Evolutionary conservation across 2,329 filamentous ascomycete genomes (phyloP).

Genomic region (Fusarium dimerum): DNA sequence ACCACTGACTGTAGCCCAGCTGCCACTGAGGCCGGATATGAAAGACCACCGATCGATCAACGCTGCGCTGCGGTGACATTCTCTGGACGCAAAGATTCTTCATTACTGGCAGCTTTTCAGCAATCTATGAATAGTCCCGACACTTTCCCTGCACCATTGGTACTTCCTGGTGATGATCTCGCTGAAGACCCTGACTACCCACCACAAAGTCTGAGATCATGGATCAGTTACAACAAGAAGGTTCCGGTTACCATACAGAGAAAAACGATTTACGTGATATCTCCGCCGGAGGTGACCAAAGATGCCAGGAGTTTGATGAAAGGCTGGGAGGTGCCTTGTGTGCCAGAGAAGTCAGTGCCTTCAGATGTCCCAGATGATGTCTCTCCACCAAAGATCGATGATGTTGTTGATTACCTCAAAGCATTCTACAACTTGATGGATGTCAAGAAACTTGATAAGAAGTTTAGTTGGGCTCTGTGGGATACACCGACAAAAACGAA

Average conservation of each 20-base stretch:
- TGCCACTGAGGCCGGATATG: slow-evolving; percentile 14
- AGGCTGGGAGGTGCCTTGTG: slow-evolving; percentile 41
- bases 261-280: slow-evolving; percentile 56
- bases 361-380: slow-evolving; percentile 7
- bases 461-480: slow-evolving; percentile 53
- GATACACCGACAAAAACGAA: slow-evolving; percentile 20
- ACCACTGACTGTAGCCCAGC: slow-evolving; percentile 13
- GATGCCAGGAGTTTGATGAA: slow-evolving; percentile 39
- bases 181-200: slow-evolving; percentile 51
- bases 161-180: slow-evolving; percentile 62
- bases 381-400: slow-evolving; percentile 27
- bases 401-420: slow-evolving; percentile 39
- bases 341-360: slow-evolving; percentile 5
- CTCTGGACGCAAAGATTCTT: slow-evolving; percentile 23
- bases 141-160: slow-evolving; percentile 58
- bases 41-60: slow-evolving; percentile 6
- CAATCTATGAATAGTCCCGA: slow-evolving; percentile 19
- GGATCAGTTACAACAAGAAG: slow-evolving; percentile 45
- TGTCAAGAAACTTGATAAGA: slow-evolving; percentile 44
- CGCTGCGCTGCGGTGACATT: slow-evolving; percentile 12
- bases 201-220: slow-evolving; percentile 54
- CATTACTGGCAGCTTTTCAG: slow-evolving; percentile 5
- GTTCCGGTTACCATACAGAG: slow-evolving; percentile 49
- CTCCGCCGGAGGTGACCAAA: slow-evolving; percentile 41
- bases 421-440: slow-evolving; percentile 56